phyloP scores from a whole-genome alignment of 2,329 filamentous ascomycete genomes.

The Penicillium sp. region DNA sequence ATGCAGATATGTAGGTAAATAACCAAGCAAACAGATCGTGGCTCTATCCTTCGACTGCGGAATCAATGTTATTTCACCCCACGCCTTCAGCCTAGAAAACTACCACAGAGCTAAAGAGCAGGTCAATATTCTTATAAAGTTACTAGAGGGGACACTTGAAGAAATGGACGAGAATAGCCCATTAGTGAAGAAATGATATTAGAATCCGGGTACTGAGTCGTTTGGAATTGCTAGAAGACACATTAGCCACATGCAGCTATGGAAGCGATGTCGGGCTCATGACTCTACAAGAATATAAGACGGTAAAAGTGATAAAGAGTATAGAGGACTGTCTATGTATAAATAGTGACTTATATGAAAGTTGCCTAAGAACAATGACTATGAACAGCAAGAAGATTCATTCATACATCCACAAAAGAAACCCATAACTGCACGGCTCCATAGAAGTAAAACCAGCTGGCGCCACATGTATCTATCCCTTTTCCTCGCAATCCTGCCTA shows the following conservation, averaged over 20 bases:
- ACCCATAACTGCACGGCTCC: neutral
- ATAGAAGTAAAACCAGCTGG: slow-evolving; percentile 5
- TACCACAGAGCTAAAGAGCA: slow-evolving; percentile 12
- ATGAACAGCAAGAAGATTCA: slow-evolving; percentile 2
- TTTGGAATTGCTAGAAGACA: neutral
- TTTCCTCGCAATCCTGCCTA: slow-evolving; percentile 1
- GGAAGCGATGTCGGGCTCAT: neutral
- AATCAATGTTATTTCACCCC: slow-evolving; percentile 7
- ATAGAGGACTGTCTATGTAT: neutral
- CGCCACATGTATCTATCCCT: slow-evolving; percentile 7
- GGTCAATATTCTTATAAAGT: slow-evolving; percentile 2
- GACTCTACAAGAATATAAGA: neutral
- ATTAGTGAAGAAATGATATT: neutral
- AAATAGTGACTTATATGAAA: neutral
- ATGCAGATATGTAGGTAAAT: neutral
- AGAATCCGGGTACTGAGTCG: neutral
- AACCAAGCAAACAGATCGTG: neutral
- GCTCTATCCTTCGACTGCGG: neutral
- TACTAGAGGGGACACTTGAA: neutral
- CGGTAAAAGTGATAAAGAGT: too few species aligned
- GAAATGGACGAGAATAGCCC: neutral
- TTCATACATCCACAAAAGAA: slow-evolving; percentile 2
- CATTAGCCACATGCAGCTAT: neutral
- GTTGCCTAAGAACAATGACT: neutral
- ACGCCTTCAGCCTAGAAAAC: slow-evolving; percentile 17